Evolutionary conservation across 1,284 basidiomycete genomes (phyloP), one percentile per base, ranked within the genome.

Genomic region (Irpex sp.): DNA sequence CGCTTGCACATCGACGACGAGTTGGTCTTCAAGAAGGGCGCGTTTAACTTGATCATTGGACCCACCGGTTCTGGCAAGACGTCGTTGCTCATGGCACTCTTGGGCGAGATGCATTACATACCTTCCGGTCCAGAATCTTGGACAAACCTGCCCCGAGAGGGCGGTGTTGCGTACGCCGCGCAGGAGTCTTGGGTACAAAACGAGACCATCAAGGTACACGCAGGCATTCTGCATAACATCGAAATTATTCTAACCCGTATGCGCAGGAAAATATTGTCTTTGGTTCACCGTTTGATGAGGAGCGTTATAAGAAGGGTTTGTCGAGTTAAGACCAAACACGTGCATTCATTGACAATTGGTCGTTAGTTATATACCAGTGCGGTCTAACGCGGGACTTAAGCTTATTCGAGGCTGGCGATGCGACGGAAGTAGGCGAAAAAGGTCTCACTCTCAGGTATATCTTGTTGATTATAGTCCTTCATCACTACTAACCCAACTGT

Each of bases 101-200:
- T 86, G 2, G 84, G 82, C 50, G 83, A 87, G 68, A 81, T 88
- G 83, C 85, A 88, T 68, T 87, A 82, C 67, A 72, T 81, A n/a
- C 79, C 83, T 7, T 72, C 76, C n/a, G 77, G 78, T 5, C 77
- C 81, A 19, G 81, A 81, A 26, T 84, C 87, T 0, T 88, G 85
- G 80, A 88, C 81, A 70, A 86, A 84, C 65, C 79, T 92, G 9
- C 89, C 89, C 8, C 79, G 89, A 5, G 73, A 77, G 1, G 81
- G 83, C 9, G 89, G 89, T 11, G 82, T 92, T 4, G 85, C 87
- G 0, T 92, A 89, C 73, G 87, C 88, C 5, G 86, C 88, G 0
- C 90, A 93, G 72, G 88, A 91, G 69, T 85, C 87, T 2, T 93
- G 90, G 89, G 86, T 87, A 4, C 78, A 81, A 63, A 86, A 85